phyloP scores from a whole-genome alignment of 306 rosid species.

The Inga oerstediana region DNA sequence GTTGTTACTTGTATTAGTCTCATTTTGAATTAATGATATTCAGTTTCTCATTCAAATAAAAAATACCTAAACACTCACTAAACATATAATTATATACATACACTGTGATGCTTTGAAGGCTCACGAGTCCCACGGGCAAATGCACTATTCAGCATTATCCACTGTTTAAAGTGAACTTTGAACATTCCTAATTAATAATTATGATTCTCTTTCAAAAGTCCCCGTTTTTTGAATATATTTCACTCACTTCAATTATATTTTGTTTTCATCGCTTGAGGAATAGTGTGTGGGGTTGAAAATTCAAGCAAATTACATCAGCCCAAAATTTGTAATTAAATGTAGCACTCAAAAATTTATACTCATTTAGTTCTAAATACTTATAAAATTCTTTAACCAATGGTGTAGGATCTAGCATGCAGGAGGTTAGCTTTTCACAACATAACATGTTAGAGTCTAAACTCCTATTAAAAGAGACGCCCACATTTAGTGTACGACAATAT shows the following conservation, averaged over 20 bases:
- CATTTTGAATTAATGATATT: too few relatives aligned
- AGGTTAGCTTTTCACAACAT: accelerated
- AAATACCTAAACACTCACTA: too few relatives aligned
- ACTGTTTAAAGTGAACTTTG: neutral
- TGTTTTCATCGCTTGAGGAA: neutral
- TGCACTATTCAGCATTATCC: neutral
- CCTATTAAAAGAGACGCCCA: too few relatives aligned
- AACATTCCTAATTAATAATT: neutral
- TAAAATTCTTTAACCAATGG: too few relatives aligned
- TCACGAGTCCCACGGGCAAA: neutral
- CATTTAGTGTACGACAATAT: too few relatives aligned
- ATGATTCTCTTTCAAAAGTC: neutral
- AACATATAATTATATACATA: neutral
- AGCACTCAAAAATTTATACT: neutral
- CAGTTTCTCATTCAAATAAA: too few relatives aligned
- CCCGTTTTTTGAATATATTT: neutral
- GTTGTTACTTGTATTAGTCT: too few relatives aligned
- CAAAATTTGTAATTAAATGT: too few relatives aligned
- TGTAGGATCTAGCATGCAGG: too few relatives aligned
- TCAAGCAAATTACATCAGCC: neutral
- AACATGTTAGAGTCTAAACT: too few relatives aligned
- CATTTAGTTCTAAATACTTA: too few relatives aligned
- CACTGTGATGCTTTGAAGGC: neutral
- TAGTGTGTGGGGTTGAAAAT: too few relatives aligned
- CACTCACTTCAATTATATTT: neutral